A percentile compares a stretch with the other conserved stretches of the same genome.
These are phyloP conservation scores for Dimargaris xerosporica DNA, from an alignment of 192 early-diverging fungal genomes.

Conservation along the genomic window DNA sequence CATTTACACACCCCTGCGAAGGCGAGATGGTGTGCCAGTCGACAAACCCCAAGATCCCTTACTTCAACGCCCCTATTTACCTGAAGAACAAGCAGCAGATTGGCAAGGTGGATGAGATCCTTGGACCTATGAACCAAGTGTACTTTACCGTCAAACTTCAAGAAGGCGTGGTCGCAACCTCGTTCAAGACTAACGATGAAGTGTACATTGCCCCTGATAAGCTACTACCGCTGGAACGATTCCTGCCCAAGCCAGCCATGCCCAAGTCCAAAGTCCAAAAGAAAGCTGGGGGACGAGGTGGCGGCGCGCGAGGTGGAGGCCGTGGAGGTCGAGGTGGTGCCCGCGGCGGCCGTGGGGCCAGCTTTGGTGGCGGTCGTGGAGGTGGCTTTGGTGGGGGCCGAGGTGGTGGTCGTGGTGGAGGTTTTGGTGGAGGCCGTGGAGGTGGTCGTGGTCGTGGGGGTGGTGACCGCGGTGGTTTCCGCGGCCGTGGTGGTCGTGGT, in stretches of 20 bases:
- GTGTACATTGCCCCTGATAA: constrained; percentile 91
- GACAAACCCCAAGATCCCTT: constrained; percentile 82
- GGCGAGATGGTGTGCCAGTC: constrained; percentile 94
- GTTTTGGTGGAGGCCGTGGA: constrained; percentile 34
- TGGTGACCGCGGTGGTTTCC: constrained; percentile 25
- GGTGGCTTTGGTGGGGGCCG: constrained; percentile 35
- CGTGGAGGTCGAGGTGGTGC: constrained; percentile 20
- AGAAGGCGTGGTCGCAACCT: constrained; percentile 77
- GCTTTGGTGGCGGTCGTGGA: constrained; percentile 35
- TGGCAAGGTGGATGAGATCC: constrained; percentile 97
- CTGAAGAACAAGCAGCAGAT: constrained; percentile 97
- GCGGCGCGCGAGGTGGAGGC: constrained; percentile 37
- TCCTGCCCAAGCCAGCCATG: constrained; percentile 79
- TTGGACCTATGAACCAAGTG: constrained; percentile 95
- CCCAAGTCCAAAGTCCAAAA: constrained; percentile 26
- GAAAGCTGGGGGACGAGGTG: constrained; percentile 42
- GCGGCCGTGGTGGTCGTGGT: constrained; percentile 13
- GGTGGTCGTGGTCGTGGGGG: constrained; percentile 27
- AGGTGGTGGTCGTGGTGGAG: constrained; percentile 27
- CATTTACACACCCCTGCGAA: constrained; percentile 88
- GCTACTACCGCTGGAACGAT: constrained; percentile 87
- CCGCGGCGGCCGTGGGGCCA: constrained; percentile 18
- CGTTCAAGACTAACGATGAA: constrained; percentile 82
- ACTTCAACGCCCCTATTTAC: constrained; percentile 98
- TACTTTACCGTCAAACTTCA: constrained; percentile 95